Evolutionary conservation across 192 early-diverging fungal genomes (phyloP), one percentile per base, ranked within the genome.

Genomic region (Backusella macrospora): DNA sequence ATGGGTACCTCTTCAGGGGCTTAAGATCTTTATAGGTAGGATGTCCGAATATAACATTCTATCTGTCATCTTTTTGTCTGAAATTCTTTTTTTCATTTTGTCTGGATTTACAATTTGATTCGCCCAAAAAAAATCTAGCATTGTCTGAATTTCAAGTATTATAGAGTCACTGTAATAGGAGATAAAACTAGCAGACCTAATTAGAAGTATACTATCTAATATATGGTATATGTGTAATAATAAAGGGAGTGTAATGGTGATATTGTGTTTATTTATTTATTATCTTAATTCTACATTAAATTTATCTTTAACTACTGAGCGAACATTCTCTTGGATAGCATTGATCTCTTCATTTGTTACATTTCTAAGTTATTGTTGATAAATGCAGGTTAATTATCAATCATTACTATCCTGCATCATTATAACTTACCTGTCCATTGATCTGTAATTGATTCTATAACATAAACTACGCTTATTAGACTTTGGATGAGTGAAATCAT

Each of bases 331-430:
- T 78, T 99, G 96, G 29, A 99, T 90, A n/a, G 71, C 81, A 78
- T 99, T 96, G 67, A 99, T 95, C 76, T 99, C 98, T 43, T 91
- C 92, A 75, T 99, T 95, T 16, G 95, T 96, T 13, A 96, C 88
- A 70, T 92, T 99, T 73, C 94, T 90, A 47, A 34, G 18, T 40
- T 21, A 21, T 10, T 16, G 21, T 1, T 26, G 0, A 67, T 18
- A 67, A 45, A n/a, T 18, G 18, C 26, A 26, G 14, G 29, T 26
- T 34, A 21, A 26, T 62, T 23, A 73, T 8, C 18, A 8, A 52
- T 6, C 10, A 10, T 43, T 21, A 52, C 9, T 52, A 16, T 38
- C 29, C n/a, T 7, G 6, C 23, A 38, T 18, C 37, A 13, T 40
- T 55, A 29, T n/a, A 21, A 12, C 67, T 55, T 83, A 89, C 90